Evolutionary conservation across 768 basidiomycete genomes (phyloP).

Genomic region (Leucosporidium yakuticum): DNA sequence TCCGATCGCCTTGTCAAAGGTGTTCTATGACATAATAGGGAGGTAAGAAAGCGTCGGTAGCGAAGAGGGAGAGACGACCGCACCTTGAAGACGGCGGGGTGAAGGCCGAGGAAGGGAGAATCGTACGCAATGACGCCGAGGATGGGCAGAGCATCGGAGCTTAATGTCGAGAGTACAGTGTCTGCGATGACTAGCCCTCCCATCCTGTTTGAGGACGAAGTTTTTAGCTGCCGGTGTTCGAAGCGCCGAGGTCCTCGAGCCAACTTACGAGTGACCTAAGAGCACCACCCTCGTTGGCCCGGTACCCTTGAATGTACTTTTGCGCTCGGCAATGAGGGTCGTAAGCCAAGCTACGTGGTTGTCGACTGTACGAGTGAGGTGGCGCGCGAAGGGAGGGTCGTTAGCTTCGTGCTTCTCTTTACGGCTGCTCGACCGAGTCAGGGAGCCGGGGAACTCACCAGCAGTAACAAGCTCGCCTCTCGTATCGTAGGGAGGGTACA

Average conservation of each 20-base stretch:
- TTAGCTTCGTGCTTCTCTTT: too few relatives aligned
- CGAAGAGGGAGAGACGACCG: neutral
- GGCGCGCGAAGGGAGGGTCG: too few relatives aligned
- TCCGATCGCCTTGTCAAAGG: conserved; percentile 29
- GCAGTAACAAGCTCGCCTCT: conserved; percentile 24
- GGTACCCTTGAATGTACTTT: conserved; percentile 2
- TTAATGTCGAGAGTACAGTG: conserved; percentile 18
- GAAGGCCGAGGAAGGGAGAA: conserved; percentile 28
- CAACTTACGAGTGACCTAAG: conserved; percentile 31
- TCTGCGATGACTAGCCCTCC: conserved; percentile 35
- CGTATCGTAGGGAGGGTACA: conserved; percentile 33
- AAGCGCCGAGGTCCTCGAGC: neutral
- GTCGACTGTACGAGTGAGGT: conserved; percentile 10
- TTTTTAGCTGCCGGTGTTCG: too few relatives aligned
- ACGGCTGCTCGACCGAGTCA: too few relatives aligned
- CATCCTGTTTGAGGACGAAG: too few relatives aligned
- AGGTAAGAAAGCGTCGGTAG: neutral
- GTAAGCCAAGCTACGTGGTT: conserved; percentile 24
- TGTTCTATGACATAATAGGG: neutral
- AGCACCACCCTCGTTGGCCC: conserved; percentile 18
- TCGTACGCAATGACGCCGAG: conserved; percentile 32
- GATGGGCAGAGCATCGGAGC: conserved; percentile 8
- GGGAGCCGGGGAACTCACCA: neutral
- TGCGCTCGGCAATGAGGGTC: conserved; percentile 11
- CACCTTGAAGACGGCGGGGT: conserved; percentile 28